Evolutionary conservation across 768 basidiomycete genomes (phyloP), one percentile per base, ranked within the genome.

Genomic region (Flagelloscypha sp.): DNA sequence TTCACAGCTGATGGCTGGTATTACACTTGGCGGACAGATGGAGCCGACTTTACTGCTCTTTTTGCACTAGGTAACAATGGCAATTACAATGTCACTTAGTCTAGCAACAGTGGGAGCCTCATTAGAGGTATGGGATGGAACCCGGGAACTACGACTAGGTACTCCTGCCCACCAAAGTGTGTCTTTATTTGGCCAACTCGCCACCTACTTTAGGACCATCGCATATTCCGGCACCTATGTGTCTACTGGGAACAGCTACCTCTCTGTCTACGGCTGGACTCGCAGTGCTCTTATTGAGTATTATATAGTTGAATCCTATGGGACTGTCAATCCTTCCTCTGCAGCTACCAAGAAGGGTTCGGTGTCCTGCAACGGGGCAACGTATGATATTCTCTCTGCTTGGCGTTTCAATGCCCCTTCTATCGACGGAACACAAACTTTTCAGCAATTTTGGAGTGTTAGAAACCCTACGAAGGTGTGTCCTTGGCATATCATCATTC

Each of bases 231-330:
- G 53, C 30, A 58, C 47, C 19, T 63, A 53, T 50, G 44, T 46
- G 16, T 59, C 61, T 16, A 54, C 55, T 41, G 65, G 65, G 6
- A 68, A 65, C 50, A 47, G 49, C 38, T 66, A 65, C 49, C 56
- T 68, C 20, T 58, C 66, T 30, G 54, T 70, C 36, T 68, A 66
- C 42, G 68, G 68, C 31, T 69, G 67, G 67, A 65, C 63, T 5
- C 54, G 52, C n/a, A 59, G 48, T 49, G 62, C 65, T 1, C 63
- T 68, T 45, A 49, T 68, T 46, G 66, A 70, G 41, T 70, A 68
- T 56, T 68, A 67, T 56, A 59, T 70, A 43, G 45, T 58, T 36
- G 68, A 70, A 31, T 55, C 50, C 15, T 67, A 48, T 44, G 66
- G 64, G 27, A 48, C 47, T 29, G 63, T 61, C 52, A 61, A 69